phyloP scores from a whole-genome alignment of 305 asterid genomes.

The Fraxinus floribunda region DNA sequence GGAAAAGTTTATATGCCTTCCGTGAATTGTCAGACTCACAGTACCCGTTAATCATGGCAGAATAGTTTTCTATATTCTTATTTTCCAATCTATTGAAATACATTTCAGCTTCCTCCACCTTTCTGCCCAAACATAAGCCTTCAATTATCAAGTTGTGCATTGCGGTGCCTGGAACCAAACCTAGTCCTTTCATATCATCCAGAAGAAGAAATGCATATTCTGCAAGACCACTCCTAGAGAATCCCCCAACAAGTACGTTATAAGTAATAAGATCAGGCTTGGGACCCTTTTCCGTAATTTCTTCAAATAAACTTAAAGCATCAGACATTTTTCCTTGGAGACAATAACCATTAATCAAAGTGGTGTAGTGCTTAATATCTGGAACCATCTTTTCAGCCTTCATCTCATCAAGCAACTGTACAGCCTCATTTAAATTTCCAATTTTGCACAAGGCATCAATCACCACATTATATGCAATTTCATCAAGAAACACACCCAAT shows the following conservation, averaged over 20 bases:
- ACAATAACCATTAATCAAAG: constrained; percentile 62
- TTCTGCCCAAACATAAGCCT: constrained; percentile 41
- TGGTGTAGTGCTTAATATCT: constrained; percentile 70
- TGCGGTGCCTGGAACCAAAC: constrained; percentile 30
- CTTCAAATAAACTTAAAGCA: constrained; percentile 37
- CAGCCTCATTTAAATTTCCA: constrained; percentile 61
- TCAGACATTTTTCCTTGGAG: constrained; percentile 29
- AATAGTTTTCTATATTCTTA: constrained; percentile 35
- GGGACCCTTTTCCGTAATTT: constrained; percentile 37
- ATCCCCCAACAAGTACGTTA: constrained; percentile 49
- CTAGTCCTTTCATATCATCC: constrained; percentile 33
- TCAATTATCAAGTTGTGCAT: constrained; percentile 42
- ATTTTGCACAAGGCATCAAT: constrained; percentile 67
- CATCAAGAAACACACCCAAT: constrained; percentile 58
- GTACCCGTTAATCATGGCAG: constrained; percentile 43
- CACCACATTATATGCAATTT: constrained; percentile 56
- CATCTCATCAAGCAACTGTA: constrained; percentile 64
- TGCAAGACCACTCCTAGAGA: constrained; percentile 37
- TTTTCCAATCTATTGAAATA: constrained; percentile 33
- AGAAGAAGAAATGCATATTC: constrained; percentile 28
- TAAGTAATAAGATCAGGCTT: constrained; percentile 45
- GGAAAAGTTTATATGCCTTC: constrained; percentile 37
- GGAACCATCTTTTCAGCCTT: constrained; percentile 51
- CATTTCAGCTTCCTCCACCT: constrained; percentile 38
- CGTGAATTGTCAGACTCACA: constrained; percentile 33